Evolutionary conservation across 2,329 filamentous ascomycete genomes (phyloP).

Genomic region (Plectosphaerella sp.): DNA sequence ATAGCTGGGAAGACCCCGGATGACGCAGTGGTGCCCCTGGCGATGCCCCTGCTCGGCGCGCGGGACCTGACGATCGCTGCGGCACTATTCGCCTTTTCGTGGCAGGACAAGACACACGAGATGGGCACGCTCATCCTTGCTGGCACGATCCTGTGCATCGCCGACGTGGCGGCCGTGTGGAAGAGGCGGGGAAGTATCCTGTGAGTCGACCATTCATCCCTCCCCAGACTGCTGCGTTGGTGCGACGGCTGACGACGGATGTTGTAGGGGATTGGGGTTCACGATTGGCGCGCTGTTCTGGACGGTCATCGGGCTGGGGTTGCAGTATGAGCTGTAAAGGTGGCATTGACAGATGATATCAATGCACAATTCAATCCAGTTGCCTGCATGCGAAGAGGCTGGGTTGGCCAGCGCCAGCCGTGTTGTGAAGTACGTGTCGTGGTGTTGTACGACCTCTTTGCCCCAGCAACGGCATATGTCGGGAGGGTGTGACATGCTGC

Average conservation of each 20-base stretch:
- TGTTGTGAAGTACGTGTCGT: too few species aligned
- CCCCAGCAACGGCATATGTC: neutral
- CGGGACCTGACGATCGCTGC: constrained; percentile 13
- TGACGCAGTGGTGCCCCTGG: constrained; percentile 4
- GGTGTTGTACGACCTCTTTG: neutral
- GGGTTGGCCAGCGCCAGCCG: too few species aligned
- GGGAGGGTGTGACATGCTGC: too few species aligned
- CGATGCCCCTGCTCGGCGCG: constrained; percentile 12
- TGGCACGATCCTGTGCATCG: constrained; percentile 11
- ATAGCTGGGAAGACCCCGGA: neutral
- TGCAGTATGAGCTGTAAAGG: neutral
- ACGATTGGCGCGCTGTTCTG: neutral
- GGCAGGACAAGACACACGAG: constrained; percentile 7
- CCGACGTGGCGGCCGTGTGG: constrained; percentile 9
- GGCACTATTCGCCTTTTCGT: constrained; percentile 9
- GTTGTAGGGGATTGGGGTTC: neutral
- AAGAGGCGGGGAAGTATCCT: neutral
- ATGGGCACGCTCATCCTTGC: constrained; percentile 14
- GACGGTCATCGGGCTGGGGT: constrained; percentile 4
- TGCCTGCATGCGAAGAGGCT: too few species aligned
- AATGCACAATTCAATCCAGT: too few species aligned
- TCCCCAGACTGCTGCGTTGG: neutral
- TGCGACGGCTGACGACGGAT: constrained; percentile 1
- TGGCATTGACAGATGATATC: neutral
- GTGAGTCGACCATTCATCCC: constrained; percentile 3